These are phyloP conservation scores for Sporothrix dimorphospora DNA, from an alignment of 2,329 filamentous ascomycete genomes.

Conservation along the genomic window DNA sequence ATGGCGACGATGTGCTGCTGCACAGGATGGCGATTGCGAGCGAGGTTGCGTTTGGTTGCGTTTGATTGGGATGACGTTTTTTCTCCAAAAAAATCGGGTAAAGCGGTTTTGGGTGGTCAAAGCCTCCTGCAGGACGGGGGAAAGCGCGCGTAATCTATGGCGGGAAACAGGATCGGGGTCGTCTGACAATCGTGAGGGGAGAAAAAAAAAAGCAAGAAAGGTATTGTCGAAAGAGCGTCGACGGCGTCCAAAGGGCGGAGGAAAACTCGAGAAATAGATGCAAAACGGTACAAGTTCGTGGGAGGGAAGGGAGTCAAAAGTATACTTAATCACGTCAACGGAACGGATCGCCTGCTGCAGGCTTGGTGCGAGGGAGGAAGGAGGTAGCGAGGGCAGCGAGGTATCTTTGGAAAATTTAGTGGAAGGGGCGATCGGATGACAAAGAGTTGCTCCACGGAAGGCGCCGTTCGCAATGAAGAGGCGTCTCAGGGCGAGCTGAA, in stretches of 20 bases:
- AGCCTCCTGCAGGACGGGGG: neutral
- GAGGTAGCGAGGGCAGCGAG: neutral
- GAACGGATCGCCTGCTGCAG: constrained; percentile 9
- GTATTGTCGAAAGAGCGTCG: constrained; percentile 3
- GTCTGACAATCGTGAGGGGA: neutral
- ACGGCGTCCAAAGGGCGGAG: neutral
- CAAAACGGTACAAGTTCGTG: too few relatives aligned
- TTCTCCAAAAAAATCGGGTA: constrained; percentile 11
- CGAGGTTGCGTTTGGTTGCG: neutral
- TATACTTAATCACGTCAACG: constrained; percentile 22
- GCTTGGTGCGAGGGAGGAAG: neutral
- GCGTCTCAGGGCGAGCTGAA: constrained; percentile 5
- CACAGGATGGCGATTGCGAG: constrained; percentile 2
- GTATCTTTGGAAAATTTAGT: neutral
- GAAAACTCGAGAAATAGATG: neutral
- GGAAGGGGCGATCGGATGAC: constrained; percentile 7
- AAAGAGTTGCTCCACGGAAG: neutral
- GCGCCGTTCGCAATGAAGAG: neutral
- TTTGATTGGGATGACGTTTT: constrained; percentile 8
- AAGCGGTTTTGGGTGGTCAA: neutral
- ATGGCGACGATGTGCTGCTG: constrained; percentile 5
- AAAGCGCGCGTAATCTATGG: neutral
- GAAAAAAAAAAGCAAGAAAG: neutral
- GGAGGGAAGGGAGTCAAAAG: constrained; percentile 22
- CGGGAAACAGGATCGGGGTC: neutral